Conservation (phyloP, 441 rosid species). For the Bruguiera hainesii region DNA sequence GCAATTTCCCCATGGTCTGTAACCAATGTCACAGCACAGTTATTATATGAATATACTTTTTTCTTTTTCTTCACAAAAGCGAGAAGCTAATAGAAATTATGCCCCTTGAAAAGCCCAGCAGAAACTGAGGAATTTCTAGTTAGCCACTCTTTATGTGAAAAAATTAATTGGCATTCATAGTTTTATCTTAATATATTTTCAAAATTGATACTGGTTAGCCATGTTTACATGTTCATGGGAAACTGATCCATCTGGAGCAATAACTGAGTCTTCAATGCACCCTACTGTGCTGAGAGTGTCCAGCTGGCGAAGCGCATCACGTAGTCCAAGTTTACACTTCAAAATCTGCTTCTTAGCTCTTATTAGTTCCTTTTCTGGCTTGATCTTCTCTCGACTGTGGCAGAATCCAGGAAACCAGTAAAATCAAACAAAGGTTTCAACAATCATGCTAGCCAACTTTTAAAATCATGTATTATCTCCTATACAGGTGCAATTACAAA, state of each 20-base stretch:
- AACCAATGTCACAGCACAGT: slow-evolving; percentile 5
- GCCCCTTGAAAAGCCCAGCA: slow-evolving; percentile 1
- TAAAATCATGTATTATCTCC: no score
- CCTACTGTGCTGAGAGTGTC: slow-evolving; percentile 84
- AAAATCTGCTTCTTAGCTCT: slow-evolving; percentile 83
- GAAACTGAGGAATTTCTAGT: background rate
- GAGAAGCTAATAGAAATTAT: background rate
- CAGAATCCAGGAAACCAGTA: slow-evolving; percentile 16
- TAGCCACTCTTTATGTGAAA: background rate
- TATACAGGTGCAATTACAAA: no score
- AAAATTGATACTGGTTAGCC: slow-evolving; percentile 9
- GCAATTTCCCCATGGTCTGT: background rate
- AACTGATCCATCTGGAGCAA: slow-evolving; percentile 95
- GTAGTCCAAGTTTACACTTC: slow-evolving; percentile 89
- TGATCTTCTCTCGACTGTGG: slow-evolving; percentile 89
- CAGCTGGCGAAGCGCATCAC: slow-evolving; percentile 75
- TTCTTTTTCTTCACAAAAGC: slow-evolving; percentile 2
- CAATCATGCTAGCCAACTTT: background rate
- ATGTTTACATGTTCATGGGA: slow-evolving; percentile 85
- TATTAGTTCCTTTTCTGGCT: slow-evolving; percentile 82
- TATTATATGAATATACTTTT: background rate
- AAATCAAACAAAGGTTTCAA: slow-evolving; percentile 2
- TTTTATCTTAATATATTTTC: no score
- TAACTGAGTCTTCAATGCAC: slow-evolving; percentile 74
- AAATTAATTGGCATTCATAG: background rate